Conservation (phyloP, 2,329 filamentous ascomycete species). For the Colletotrichum spinosum region DNA sequence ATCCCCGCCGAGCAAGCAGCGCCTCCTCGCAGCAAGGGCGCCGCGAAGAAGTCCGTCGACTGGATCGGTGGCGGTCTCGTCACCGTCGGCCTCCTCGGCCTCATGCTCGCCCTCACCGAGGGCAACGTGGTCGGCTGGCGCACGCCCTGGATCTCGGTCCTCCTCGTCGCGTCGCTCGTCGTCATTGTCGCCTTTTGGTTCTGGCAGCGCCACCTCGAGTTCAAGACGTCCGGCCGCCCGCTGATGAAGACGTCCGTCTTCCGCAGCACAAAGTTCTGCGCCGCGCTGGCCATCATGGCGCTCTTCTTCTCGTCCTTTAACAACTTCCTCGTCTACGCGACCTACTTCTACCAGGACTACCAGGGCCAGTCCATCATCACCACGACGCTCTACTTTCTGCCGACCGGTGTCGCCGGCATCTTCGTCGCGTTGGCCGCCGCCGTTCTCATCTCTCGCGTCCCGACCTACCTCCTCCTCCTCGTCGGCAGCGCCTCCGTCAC, state of each 20-base stretch:
- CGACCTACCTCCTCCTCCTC: conserved; percentile 67
- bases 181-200: conserved; percentile 67
- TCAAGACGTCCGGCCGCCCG: conserved; percentile 60
- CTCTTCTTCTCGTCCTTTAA: conserved; percentile 77
- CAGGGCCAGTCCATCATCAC: conserved; percentile 71
- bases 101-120: conserved; percentile 76
- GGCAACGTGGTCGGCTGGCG: conserved; percentile 77
- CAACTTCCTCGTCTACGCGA: conserved; percentile 74
- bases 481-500: conserved; percentile 68
- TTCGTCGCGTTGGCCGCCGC: conserved; percentile 68
- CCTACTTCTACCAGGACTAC: conserved; percentile 78
- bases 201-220: conserved; percentile 73
- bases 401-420: conserved; percentile 70
- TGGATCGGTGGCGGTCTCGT: conserved; percentile 75
- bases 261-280: conserved; percentile 67
- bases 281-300: conserved; percentile 73
- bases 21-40: conserved; percentile 42
- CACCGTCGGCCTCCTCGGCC: conserved; percentile 69
- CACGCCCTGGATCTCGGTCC: conserved; percentile 69
- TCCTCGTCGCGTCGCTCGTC: conserved; percentile 69
- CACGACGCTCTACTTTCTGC: conserved; percentile 76
- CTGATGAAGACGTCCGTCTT: conserved; percentile 77
- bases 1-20: conserved; percentile 64
- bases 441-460: conserved; percentile 67
- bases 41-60: conserved; percentile 65